Base-by-base conservation (phyloP, 2,329 filamentous ascomycete genomes). In the Chaetomium sp. region DNA sequence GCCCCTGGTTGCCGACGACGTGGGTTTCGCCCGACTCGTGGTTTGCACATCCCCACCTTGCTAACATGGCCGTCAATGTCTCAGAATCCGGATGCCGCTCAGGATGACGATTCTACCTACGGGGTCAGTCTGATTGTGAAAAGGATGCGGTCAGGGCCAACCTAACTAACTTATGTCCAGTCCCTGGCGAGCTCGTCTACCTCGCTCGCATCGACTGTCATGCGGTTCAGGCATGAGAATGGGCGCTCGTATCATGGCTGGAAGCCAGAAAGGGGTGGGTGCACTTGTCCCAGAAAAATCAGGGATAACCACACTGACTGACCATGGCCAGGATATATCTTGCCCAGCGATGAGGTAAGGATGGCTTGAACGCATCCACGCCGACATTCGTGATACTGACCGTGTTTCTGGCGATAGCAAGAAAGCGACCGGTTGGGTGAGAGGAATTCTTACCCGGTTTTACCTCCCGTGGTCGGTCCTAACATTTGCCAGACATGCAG, bases 181-280 rank as follows among this genome's bases (percentile, higher is more conserved):
- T 60, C 57, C 12, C 57, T 60, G 1, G 57, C 57, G 8, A 66
- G 65, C 42, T 61, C 53, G 1, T 64, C 65, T 19, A 63, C 62
- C 4, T 67, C 65, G 4, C 47, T 67, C 31, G 47, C 57, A 9
- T 66, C 66, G 5, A 66, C 59, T 47, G 59, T 68, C 25, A 35
- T 60, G 45, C 61, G 31, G 29, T 60, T 64, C 21, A 59, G 66
- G 10, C 42, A 57, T 6, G 59, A 66, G 7, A 68, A 68, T 58
- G 66, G 66, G 3, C 64, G 66, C 9, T 53, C 55, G 8, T 68
- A 68, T 25, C 66, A 68, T 25, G 49, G 59, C 1, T 67, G 56
- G 47, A 65, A 67, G 13, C 61, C 65, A 31, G 65, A 67, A 50
- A 58, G 58, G 49, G 64, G 64, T 62, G 27, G 38, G 58, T 49